Conservation (phyloP, 2,329 filamentous ascomycete genomes). For the Celoporthe dispersa region DNA sequence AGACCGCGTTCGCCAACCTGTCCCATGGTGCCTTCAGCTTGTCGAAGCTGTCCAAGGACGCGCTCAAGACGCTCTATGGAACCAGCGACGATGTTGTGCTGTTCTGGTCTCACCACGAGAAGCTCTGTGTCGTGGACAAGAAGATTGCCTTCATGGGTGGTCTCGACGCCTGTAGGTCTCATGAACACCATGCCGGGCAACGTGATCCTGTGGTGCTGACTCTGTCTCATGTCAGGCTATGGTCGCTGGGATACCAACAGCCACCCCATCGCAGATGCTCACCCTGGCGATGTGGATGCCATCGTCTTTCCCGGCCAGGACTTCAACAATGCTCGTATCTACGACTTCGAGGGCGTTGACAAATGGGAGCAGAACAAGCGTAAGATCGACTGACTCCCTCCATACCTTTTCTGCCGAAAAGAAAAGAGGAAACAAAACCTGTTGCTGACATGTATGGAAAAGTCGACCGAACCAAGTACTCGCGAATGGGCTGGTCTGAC, state of each 20-base stretch:
- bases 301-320: slow-evolving; percentile 89
- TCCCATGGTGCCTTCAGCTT: slow-evolving; percentile 56
- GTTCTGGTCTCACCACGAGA: slow-evolving; percentile 95
- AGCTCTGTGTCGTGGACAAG: slow-evolving; percentile 83
- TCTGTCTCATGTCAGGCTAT: slow-evolving; percentile 55
- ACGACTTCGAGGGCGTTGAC: slow-evolving; percentile 77
- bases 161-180: slow-evolving; percentile 76
- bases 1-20: slow-evolving; percentile 35
- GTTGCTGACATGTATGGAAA: slow-evolving; percentile 14
- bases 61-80: slow-evolving; percentile 80
- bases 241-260: slow-evolving; percentile 87
- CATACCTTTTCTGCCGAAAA: not conserved
- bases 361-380: slow-evolving; percentile 85
- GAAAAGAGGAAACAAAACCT: not conserved
- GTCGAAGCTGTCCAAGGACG: slow-evolving; percentile 71
- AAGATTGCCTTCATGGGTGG: slow-evolving; percentile 87
- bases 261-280: slow-evolving; percentile 82
- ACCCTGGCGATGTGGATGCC: slow-evolving; percentile 74
- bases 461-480: slow-evolving; percentile 77
- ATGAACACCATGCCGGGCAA: slow-evolving; percentile 37
- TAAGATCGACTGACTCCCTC: slow-evolving; percentile 36
- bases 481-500: slow-evolving; percentile 93
- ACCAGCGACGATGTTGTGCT: slow-evolving; percentile 79
- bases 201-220: not conserved
- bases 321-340: slow-evolving; percentile 86